Evolutionary conservation across 345 rosid genomes (phyloP), one percentile per base, ranked within the genome.

Genomic region (Pistacia vera): DNA sequence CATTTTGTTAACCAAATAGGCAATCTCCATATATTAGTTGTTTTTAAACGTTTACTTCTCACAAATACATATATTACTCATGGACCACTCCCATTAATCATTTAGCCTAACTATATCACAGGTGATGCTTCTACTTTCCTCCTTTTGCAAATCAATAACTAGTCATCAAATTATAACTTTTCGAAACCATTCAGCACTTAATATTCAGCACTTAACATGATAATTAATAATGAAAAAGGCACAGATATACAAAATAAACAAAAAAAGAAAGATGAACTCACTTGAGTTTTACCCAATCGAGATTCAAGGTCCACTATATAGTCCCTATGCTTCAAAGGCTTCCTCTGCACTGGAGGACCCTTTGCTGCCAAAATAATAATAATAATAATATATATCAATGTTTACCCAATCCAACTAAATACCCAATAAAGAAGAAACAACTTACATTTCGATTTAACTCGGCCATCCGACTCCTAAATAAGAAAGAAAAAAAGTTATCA

Each of bases 261-360:
- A 1, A 69, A 68, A 44, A 57, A 25, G 25, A 25, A 17, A 66
- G 35, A 77, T 65, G 10, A 62, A 79, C 76, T 60, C 33, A 86
- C 97, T 93, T 92, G 99, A 35, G 99, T 96, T 82, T 96, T 96
- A 52, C 98, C 99, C 77, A 94, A 66, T 30, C 99, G 97, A 82
- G 97, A 94, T 72, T 94, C 97, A 7, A 97, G 93, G 85, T 97
- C 99, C 3, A 94, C 99, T 81, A 92, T 90, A 81, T 89, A 92
- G 83, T 97, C 98, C 82, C 99, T 88, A 80, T 97, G 99, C 89
- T 97, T 92, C 85, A 97, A 85, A 8, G 98, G 98, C 61, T 93
- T 91, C 87, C 99, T 91, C 78, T 91, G 99, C 79, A 94, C 98
- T 1, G 92, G 94, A 48, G 98, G 97, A 66, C 80, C 97, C 87